Evolutionary conservation across 2,329 filamentous ascomycete species (phyloP), one percentile per base, ranked within the genome.

Genomic region (Alternaria alternata): DNA sequence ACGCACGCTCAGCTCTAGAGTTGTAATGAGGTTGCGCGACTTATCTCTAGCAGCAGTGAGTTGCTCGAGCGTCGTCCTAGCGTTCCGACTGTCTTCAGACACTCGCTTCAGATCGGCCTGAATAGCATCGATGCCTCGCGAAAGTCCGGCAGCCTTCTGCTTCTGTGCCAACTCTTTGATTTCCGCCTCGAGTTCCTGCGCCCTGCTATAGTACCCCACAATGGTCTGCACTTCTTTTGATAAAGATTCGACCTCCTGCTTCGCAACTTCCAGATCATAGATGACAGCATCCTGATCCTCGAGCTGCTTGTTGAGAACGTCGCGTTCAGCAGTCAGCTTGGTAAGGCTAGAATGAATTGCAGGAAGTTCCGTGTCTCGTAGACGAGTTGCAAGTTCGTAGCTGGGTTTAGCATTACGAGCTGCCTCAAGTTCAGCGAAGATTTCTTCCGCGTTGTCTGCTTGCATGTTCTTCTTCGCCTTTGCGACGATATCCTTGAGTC

Each of bases 81-180:
- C 80, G 22, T 81, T 80, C 55, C 89, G 87, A 66, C 88, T 85
- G 72, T 91, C 88, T 61, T 93, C 91, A 20, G 86, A 86, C 57
- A 89, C 84, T 18, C 82, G 80, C 48, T 88, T 87, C 62, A 93
- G 87, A 48, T 93, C 87, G 54, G 91, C 89, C 69, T 95, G 91
- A 54, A 98, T 93, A 66, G 95, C 91, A 54, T 96, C 91, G 7
- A 93, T 85, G 30, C 91, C 91, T 63, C 92, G 88, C 14, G 87
- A 86, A 9, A 84, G 78, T 12, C 87, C 86, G 26, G 85, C 83
- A 14, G 89, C 87, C 71, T 90, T 88, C 73, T 97, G 91, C 67
- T 93, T 93, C 8, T 88, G 88, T 59, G 87, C 84, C 51, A 97
- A 86, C 54, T 91, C 88, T 57, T 90, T 84, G 51, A 97, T 90